These are phyloP conservation scores for Pleoardoris graminearum DNA, from an alignment of 2,329 filamentous ascomycete genomes.

Conservation along the genomic window DNA sequence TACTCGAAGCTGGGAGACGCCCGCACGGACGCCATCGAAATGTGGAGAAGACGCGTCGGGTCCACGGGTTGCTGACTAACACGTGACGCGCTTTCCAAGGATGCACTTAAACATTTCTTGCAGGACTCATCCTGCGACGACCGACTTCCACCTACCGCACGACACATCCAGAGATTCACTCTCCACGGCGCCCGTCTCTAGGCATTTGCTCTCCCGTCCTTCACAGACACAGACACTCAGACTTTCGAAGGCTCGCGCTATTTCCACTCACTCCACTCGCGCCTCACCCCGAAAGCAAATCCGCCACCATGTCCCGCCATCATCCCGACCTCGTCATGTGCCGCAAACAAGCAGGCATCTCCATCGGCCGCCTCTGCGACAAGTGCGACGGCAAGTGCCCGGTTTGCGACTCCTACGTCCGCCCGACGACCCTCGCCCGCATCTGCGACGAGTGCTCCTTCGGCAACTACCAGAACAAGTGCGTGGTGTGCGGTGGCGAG, in stretches of 20 bases:
- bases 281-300: neutral
- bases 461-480: constrained; percentile 99
- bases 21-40: constrained; percentile 23
- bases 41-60: constrained; percentile 1
- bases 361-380: constrained; percentile 97
- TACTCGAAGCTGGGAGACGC: constrained; percentile 21
- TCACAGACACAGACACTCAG: no score
- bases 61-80: constrained; percentile 1
- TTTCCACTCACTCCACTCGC: neutral
- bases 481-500: constrained; percentile 96
- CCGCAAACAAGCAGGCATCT: constrained; percentile 96
- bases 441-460: constrained; percentile 99
- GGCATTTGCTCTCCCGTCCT: no score
- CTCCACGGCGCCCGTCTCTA: no score
- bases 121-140: neutral
- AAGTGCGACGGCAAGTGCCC: constrained; percentile 99
- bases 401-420: constrained; percentile 98
- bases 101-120: neutral
- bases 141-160: neutral
- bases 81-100: neutral
- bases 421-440: constrained; percentile 92
- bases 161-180: neutral
- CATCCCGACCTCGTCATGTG: constrained; percentile 90
- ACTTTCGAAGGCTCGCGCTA: neutral
- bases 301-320: constrained; percentile 78